phyloP scores from a whole-genome alignment of 225 moss, liverwort and hornwort genomes.

The Neckera pumila region DNA sequence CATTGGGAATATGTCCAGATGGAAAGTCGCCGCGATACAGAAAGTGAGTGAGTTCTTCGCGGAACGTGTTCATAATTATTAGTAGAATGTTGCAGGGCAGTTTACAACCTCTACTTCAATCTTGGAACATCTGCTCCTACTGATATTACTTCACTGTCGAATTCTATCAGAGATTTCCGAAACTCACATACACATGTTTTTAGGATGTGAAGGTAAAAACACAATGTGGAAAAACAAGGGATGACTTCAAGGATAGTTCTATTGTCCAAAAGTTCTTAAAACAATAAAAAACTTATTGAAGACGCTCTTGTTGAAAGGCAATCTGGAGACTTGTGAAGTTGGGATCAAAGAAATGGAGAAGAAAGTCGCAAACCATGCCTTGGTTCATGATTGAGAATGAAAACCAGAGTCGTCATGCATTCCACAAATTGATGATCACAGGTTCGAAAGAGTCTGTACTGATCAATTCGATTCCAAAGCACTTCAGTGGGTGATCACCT shows the following conservation, averaged over 20 bases:
- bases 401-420: neutral
- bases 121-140: neutral
- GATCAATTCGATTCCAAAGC: neutral
- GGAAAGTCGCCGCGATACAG: slow-evolving; percentile 74
- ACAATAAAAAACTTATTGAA: neutral
- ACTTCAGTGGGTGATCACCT: neutral
- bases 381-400: neutral
- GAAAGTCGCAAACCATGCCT: neutral
- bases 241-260: neutral
- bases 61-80: neutral
- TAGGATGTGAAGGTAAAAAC: too few species aligned
- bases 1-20: slow-evolving; percentile 66
- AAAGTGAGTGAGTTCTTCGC: slow-evolving; percentile 58
- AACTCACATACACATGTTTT: neutral
- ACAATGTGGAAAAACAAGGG: neutral
- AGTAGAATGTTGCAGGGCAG: neutral
- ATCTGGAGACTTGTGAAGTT: neutral
- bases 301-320: neutral
- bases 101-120: neutral
- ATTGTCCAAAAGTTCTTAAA: neutral
- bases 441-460: neutral
- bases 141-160: neutral
- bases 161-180: neutral
- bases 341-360: neutral
- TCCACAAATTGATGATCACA: neutral